Evolutionary conservation across 192 early-diverging fungal genomes (phyloP), one percentile per base, ranked within the genome.

Genomic region (Coemansia sp.): DNA sequence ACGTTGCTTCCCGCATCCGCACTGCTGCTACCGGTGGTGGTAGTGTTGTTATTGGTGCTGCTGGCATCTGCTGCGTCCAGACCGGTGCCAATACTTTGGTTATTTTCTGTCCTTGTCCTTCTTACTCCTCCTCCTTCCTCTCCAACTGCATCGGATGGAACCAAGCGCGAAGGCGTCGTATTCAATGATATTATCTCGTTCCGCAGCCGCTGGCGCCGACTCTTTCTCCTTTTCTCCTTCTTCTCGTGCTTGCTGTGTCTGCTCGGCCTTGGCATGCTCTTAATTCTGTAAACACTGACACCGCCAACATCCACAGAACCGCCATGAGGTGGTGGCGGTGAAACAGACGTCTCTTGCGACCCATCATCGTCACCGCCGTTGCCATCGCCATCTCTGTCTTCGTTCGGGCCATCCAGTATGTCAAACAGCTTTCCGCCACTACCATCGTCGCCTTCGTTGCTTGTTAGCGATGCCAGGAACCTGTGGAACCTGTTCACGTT

Each of bases 391-490:
- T 48, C n/a, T 48, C 12, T 48, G 5, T 48, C 46, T 48, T 48
- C 46, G n/a, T 14, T 48, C 32, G 1, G 32, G 4, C 22, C 19
- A 32, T 54, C 51, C 22, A 54, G 12, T 4, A 54, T 19, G 1
- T 19, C 51, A 54, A 54, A 25, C 32, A 32, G 2, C 7, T 40
- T 0, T 5, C 57, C 8, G 38, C 16, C 46, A 6, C 69, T 17
- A 45, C 17, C 7, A 19, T 54, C 14, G 20, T 20, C 22, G 10
- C 19, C 9, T 38, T 25, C 11, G 46, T 67, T 22, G 58, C 71
- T 68, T 0, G 77, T 80, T 14, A 80, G 62, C 45, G 77, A 71
- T 9, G 45, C 72, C 46, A 80, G 45, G 38, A 80, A 80, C 7
- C 45, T 46, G 40, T 71, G 68, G 48, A 80, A 75, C 40, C 62